phyloP scores from a whole-genome alignment of 2,329 filamentous ascomycete species.

The Decorospora gaudefroyi region DNA sequence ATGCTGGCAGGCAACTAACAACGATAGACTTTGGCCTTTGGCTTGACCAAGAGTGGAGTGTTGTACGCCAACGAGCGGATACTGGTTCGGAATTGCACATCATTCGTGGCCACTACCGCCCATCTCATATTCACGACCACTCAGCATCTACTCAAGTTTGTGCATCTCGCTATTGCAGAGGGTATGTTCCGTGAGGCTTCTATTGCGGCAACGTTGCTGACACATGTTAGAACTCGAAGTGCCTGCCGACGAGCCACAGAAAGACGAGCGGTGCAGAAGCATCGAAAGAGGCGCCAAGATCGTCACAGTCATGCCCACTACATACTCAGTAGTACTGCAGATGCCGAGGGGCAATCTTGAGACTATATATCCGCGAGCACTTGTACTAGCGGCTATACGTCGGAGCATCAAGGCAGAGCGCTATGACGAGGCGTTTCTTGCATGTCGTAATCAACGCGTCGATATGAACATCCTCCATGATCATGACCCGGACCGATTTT shows the following conservation, averaged over 20 bases:
- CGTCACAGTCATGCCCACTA: slow-evolving; percentile 86
- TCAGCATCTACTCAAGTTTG: slow-evolving; percentile 90
- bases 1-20: slow-evolving; percentile 23
- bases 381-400: slow-evolving; percentile 89
- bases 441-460: slow-evolving; percentile 89
- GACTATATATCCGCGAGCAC: slow-evolving; percentile 88
- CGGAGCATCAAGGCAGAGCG: slow-evolving; percentile 77
- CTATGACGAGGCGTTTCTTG: slow-evolving; percentile 81
- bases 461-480: slow-evolving; percentile 98
- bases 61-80: slow-evolving; percentile 76
- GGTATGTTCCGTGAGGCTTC: slow-evolving; percentile 57
- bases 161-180: slow-evolving; percentile 71
- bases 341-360: slow-evolving; percentile 97
- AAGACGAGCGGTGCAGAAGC: slow-evolving; percentile 86
- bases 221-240: slow-evolving; percentile 70
- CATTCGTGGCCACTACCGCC: slow-evolving; percentile 77
- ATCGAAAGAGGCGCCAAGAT: slow-evolving; percentile 88
- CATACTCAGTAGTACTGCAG: slow-evolving; percentile 83
- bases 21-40: slow-evolving; percentile 57
- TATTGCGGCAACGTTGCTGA: not conserved
- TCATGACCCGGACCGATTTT: slow-evolving; percentile 84
- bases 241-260: slow-evolving; percentile 85
- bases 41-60: slow-evolving; percentile 74
- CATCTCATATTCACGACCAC: slow-evolving; percentile 93
- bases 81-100: slow-evolving; percentile 86